Percentiles rank a stretch among this genome's conserved stretches.
phyloP scores from a whole-genome alignment of 2,329 filamentous ascomycete genomes.

The Fusarium dlaminii region DNA sequence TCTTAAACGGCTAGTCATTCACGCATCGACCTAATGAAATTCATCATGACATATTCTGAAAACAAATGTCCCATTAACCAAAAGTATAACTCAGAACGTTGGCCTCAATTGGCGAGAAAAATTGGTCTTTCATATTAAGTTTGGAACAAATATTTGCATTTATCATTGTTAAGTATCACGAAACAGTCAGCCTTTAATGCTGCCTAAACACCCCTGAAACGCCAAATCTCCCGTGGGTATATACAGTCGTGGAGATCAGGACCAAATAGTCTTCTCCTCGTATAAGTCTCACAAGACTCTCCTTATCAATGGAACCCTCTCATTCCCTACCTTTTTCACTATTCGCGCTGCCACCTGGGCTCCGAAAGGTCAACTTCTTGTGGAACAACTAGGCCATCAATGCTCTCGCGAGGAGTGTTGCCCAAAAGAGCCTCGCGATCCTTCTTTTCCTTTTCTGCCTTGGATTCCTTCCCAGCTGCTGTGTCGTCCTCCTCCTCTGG shows the following conservation, averaged over 20 bases:
- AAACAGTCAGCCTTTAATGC: conserved; percentile 15
- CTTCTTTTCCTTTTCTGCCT: conserved; percentile 26
- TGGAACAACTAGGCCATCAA: conserved; percentile 27
- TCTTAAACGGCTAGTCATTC: neutral
- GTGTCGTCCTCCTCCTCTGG: conserved; percentile 51
- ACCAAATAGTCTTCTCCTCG: conserved; percentile 10
- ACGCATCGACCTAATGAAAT: neutral
- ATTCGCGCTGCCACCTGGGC: conserved; percentile 40
- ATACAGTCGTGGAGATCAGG: conserved; percentile 35
- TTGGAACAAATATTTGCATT: neutral
- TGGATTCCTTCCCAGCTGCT: conserved; percentile 21
- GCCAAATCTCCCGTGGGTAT: conserved; percentile 40
- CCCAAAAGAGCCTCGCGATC: conserved; percentile 46
- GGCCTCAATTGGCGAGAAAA: neutral
- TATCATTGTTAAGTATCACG: neutral
- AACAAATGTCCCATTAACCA: no score
- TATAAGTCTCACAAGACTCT: conserved; percentile 2
- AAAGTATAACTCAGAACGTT: neutral
- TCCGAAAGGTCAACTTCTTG: conserved; percentile 44
- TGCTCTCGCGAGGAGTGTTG: conserved; percentile 35
- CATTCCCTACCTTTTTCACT: neutral
- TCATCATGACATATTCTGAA: neutral
- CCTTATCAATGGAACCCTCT: neutral
- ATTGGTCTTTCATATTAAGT: neutral
- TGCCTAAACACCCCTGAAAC: conserved; percentile 22